These are phyloP conservation scores for Yarrowia sp. DNA, from an alignment of 805 yeast genomes.

Conservation along the genomic window DNA sequence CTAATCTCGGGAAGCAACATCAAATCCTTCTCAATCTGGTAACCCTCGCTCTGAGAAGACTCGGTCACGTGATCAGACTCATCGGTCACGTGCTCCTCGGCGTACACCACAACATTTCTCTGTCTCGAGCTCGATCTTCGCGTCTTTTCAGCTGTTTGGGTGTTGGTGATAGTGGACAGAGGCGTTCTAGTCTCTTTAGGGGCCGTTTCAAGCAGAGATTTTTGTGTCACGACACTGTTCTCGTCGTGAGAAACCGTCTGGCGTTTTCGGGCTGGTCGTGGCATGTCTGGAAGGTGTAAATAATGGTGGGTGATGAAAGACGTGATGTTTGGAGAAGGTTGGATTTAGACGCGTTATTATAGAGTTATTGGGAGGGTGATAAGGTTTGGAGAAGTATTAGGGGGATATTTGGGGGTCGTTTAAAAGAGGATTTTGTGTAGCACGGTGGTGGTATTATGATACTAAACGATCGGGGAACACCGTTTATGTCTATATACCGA, in stretches of 20 bases:
- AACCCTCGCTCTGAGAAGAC: not conserved
- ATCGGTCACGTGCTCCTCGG: not conserved
- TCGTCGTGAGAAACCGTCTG: not conserved
- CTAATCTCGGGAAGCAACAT: not conserved
- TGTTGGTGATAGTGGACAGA: not conserved
- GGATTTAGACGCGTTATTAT: too few species aligned
- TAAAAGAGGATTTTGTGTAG: too few species aligned
- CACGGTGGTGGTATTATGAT: too few species aligned
- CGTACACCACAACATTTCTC: not conserved
- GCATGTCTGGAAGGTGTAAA: not conserved
- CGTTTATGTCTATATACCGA: too few species aligned
- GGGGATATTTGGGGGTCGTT: too few species aligned
- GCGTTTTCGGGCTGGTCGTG: constrained; percentile 16
- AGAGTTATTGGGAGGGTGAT: too few species aligned
- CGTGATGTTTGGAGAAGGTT: not conserved
- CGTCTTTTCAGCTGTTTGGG: not conserved
- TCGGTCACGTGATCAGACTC: not conserved
- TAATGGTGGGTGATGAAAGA: too few species aligned
- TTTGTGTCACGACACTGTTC: not conserved
- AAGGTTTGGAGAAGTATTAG: too few species aligned
- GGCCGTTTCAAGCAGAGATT: not conserved
- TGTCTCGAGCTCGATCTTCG: not conserved
- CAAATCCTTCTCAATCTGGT: constrained; percentile 17
- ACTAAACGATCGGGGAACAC: too few species aligned
- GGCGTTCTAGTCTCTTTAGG: not conserved